Evolutionary conservation across 495 filamentous ascomycete species (phyloP).

Genomic region (Aspergillus hancockii): DNA sequence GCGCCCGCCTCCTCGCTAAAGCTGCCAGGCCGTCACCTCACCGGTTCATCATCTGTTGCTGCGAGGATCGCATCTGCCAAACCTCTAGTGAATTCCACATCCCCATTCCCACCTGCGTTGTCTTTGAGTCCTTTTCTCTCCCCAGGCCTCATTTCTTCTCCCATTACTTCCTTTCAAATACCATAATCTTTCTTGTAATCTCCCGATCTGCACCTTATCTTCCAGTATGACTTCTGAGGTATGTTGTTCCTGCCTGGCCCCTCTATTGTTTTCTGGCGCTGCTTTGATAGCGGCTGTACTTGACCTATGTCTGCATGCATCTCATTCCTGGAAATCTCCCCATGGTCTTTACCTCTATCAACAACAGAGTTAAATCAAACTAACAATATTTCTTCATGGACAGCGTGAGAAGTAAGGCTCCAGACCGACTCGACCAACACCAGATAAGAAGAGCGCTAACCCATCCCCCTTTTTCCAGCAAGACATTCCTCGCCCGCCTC

Average conservation of each 20-base stretch:
- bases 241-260: conserved; percentile 41
- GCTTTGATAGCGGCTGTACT: neutral
- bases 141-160: conserved; percentile 10
- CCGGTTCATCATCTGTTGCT: conserved; percentile 29
- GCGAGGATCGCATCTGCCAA: conserved; percentile 32
- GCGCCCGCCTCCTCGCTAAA: conserved; percentile 28
- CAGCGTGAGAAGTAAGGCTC: conserved; percentile 82
- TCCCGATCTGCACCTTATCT: conserved; percentile 15
- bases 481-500: conserved; percentile 99
- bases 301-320: conserved; percentile 6
- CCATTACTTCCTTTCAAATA: conserved; percentile 11
- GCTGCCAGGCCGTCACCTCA: conserved; percentile 30
- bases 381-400: conserved; percentile 32
- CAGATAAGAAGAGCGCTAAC: conserved; percentile 31
- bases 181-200: conserved; percentile 10
- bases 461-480: conserved; percentile 60
- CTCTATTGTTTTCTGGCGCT: conserved; percentile 28
- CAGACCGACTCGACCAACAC: conserved; percentile 22
- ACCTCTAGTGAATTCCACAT: conserved; percentile 21
- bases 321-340: conserved; percentile 29
- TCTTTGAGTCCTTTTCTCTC: conserved; percentile 11
- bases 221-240: conserved; percentile 52
- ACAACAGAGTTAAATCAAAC: conserved; percentile 6
- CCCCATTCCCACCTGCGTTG: conserved; percentile 15
- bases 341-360: conserved; percentile 7